Evolutionary conservation across 345 rosid genomes (phyloP).

Genomic region (Citrus cavaleriei): DNA sequence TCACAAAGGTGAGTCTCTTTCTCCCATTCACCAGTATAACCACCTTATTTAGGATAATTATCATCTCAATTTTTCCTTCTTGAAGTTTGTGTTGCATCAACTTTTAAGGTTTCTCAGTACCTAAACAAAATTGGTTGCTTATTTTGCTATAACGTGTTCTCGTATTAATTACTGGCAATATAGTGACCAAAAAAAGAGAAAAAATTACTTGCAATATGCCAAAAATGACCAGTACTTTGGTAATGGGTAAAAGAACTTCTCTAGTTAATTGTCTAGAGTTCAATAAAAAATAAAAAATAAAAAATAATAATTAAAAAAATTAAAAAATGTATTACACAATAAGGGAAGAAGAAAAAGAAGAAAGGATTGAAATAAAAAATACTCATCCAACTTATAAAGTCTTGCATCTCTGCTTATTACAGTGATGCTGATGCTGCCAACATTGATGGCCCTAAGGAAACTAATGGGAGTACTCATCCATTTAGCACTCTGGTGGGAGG

Average conservation of each 20-base stretch:
- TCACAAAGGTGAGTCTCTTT: slow-evolving; percentile 20
- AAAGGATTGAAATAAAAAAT: not conserved
- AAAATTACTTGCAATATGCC: not conserved
- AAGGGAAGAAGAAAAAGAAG: not conserved
- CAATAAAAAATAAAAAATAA: no score
- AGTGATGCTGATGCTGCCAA: slow-evolving; percentile 21
- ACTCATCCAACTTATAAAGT: not conserved
- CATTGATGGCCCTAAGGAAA: slow-evolving; percentile 16
- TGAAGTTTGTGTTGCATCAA: not conserved
- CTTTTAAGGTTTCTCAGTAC: not conserved
- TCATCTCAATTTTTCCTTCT: not conserved
- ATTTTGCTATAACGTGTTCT: not conserved
- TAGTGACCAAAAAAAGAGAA: not conserved
- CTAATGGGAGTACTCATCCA: slow-evolving; percentile 15
- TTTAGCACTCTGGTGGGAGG: not conserved
- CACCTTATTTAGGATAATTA: not conserved
- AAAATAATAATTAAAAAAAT: no score
- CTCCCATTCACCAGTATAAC: not conserved
- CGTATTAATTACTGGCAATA: not conserved
- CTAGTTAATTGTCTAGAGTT: not conserved
- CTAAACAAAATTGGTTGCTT: not conserved
- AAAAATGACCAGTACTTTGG: not conserved
- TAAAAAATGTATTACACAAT: no score
- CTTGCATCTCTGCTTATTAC: not conserved
- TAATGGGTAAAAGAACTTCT: not conserved